These are phyloP conservation scores for Hypoxylon lenormandii DNA, from an alignment of 495 filamentous ascomycete species.

Conservation along the genomic window DNA sequence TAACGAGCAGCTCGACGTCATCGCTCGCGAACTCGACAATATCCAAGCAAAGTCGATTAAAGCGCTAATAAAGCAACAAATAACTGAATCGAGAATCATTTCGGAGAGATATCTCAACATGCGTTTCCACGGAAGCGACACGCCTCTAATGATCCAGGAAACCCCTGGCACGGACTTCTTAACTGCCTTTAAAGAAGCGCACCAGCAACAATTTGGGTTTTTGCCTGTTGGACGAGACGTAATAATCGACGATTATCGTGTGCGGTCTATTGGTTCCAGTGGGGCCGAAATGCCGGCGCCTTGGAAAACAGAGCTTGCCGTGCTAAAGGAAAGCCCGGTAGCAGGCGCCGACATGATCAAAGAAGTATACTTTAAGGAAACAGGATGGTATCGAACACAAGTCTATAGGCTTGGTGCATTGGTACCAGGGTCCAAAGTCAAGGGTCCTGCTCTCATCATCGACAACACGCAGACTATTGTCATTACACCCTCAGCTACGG, in stretches of 20 bases:
- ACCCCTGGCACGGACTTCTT: conserved; percentile 63
- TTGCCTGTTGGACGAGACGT: conserved; percentile 78
- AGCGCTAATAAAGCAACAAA: too few species aligned
- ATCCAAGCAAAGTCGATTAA: too few species aligned
- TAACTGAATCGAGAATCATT: conserved; percentile 42
- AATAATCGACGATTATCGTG: conserved; percentile 81
- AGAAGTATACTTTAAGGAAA: conserved; percentile 79
- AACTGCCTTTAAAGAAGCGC: conserved; percentile 75
- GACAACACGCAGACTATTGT: conserved; percentile 97
- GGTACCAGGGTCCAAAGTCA: conserved; percentile 77
- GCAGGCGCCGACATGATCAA: conserved; percentile 19
- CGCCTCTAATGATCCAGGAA: conserved; percentile 82
- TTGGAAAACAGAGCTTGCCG: conserved; percentile 4
- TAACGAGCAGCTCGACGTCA: too few species aligned
- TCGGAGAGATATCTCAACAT: conserved; percentile 90
- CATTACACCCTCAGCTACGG: conserved; percentile 80
- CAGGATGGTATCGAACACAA: conserved; percentile 80
- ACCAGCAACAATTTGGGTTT: conserved; percentile 84
- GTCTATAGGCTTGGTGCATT: conserved; percentile 87
- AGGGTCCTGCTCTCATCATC: conserved; percentile 89
- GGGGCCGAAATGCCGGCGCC: conserved; percentile 38
- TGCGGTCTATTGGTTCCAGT: conserved; percentile 77
- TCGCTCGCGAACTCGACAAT: too few species aligned
- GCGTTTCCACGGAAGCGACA: conserved; percentile 88
- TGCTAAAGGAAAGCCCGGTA: neutral